Conservation (phyloP, 768 basidiomycete genomes). For the Rhizopogon salebrosus region DNA sequence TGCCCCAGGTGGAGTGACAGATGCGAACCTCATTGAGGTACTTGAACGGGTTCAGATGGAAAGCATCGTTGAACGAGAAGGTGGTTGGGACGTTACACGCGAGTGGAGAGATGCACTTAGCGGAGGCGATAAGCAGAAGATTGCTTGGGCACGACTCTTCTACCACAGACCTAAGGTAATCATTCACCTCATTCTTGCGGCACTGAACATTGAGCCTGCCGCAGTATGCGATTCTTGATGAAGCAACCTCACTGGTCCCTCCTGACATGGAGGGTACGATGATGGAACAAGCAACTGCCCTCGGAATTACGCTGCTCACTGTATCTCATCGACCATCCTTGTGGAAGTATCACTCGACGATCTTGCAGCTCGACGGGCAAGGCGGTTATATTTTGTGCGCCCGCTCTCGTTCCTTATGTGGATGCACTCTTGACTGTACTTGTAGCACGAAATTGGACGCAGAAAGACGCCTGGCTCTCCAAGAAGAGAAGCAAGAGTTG, state of each 20-base stretch:
- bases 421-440: background rate
- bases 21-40: constrained; percentile 67
- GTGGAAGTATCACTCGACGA: constrained; percentile 88
- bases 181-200: constrained; percentile 1
- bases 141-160: constrained; percentile 95
- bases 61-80: constrained; percentile 83
- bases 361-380: constrained; percentile 89
- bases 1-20: constrained; percentile 59
- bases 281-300: constrained; percentile 86
- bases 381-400: constrained; percentile 94
- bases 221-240: constrained; percentile 94
- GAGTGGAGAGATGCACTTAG: constrained; percentile 94
- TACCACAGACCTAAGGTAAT: constrained; percentile 89
- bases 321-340: constrained; percentile 93
- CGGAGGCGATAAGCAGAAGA: constrained; percentile 95
- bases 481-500: constrained; percentile 90
- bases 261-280: constrained; percentile 88
- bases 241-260: constrained; percentile 93
- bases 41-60: constrained; percentile 81
- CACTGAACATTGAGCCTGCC: background rate
- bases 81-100: constrained; percentile 87
- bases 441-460: constrained; percentile 82
- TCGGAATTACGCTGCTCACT: constrained; percentile 90
- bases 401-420: background rate
- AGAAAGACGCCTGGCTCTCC: constrained; percentile 81